Evolutionary conservation across 345 rosid genomes (phyloP).

Genomic region (Angophora floribunda): DNA sequence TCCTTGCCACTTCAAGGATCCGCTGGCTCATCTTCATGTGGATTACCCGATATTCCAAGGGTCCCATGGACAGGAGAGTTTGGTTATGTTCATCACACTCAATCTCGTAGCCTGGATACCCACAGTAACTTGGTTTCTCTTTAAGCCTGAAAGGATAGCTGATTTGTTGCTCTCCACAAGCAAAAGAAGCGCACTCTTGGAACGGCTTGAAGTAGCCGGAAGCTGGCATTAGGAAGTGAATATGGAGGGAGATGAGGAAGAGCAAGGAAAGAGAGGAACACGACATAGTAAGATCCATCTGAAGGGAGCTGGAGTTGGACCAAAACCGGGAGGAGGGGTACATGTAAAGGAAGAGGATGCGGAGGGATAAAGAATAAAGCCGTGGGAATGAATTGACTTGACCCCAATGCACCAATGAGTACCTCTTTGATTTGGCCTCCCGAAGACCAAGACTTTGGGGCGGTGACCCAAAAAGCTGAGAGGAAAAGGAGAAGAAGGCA

Average conservation of each 20-base stretch:
- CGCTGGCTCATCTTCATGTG: fast-evolving
- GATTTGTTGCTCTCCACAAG: background rate
- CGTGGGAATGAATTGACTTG: background rate
- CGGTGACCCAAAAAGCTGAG: too few relatives aligned
- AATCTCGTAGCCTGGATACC: background rate
- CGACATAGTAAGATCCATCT: background rate
- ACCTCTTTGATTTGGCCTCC: too few relatives aligned
- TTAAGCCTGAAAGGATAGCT: background rate
- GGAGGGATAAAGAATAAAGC: fast-evolving
- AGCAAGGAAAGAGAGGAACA: background rate
- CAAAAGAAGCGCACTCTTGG: background rate
- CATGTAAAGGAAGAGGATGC: background rate
- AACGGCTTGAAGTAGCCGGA: fast-evolving
- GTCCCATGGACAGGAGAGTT: background rate
- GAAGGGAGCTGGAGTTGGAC: background rate
- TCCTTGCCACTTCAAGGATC: background rate
- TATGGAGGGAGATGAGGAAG: background rate
- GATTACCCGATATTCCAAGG: background rate
- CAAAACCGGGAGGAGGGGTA: background rate
- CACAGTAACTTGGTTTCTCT: fast-evolving
- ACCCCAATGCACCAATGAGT: background rate
- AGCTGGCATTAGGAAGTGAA: background rate
- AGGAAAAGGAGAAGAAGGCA: too few relatives aligned
- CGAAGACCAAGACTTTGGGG: too few relatives aligned
- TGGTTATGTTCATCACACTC: fast-evolving